Percentiles rank a stretch among this genome's conserved stretches.
phyloP scores from a whole-genome alignment of 306 rosid species.

The Mucuna pruriens region DNA sequence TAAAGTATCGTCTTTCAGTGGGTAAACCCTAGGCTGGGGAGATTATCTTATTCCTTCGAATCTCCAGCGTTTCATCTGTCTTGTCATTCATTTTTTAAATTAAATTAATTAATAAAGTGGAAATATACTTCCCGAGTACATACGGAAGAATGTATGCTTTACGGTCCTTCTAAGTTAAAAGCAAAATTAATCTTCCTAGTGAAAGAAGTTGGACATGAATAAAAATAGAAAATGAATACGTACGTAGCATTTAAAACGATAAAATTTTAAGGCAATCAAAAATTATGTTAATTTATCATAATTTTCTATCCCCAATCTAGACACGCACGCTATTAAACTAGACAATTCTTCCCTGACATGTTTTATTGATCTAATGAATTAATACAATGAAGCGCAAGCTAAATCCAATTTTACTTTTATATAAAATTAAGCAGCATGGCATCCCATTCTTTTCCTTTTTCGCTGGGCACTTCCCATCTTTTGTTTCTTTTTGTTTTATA shows the following conservation, averaged over 20 bases:
- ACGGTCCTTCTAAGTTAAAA: background rate
- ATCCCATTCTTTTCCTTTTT: constrained; percentile 33
- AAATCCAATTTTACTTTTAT: background rate
- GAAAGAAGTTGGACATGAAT: background rate
- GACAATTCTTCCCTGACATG: too few species aligned
- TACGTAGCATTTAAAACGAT: too few species aligned
- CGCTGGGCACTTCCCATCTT: constrained; percentile 12
- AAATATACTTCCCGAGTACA: background rate
- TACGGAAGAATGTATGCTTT: background rate
- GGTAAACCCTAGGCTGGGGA: background rate
- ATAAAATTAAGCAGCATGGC: background rate
- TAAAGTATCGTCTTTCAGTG: constrained; percentile 9
- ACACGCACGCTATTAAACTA: too few species aligned
- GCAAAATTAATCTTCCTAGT: background rate
- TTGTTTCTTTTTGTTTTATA: constrained; percentile 31
- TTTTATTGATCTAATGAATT: background rate
- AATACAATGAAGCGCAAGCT: background rate
- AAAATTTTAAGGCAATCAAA: too few species aligned
- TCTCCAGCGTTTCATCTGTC: constrained; percentile 40
- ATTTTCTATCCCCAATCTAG: too few species aligned
- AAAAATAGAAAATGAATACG: background rate
- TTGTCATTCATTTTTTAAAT: background rate
- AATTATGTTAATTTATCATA: too few species aligned
- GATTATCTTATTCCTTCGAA: constrained; percentile 5
- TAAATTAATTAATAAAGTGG: background rate